Base-by-base conservation (phyloP, 2,329 filamentous ascomycete genomes). In the Triangularia setosa region DNA sequence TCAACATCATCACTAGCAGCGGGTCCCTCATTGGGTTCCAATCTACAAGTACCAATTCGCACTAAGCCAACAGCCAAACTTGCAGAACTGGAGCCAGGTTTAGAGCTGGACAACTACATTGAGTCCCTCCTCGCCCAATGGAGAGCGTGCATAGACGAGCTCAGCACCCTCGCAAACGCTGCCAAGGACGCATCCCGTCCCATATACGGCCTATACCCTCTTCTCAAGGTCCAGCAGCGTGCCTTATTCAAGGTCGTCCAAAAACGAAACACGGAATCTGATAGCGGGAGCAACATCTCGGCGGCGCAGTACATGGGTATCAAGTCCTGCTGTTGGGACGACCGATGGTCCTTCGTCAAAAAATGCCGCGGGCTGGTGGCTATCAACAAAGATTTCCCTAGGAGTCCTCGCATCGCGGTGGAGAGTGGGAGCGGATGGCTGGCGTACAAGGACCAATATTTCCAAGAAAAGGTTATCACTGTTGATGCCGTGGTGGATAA, bases 401-500 rank as follows among this genome's bases (percentile, higher is more conserved):
- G 68, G 3, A 71, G 68, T 56, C 71, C 71, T 1, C 66, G 68
- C 0, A 11, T 67, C 9, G 58, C 69, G 1, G 68, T 72, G 3
- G 16, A 58, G 6, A 35, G 53, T 0, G 67, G 68, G 3, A 58
- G n/a, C 6, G 70, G 69, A 1, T 71, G 70, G 71, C 40, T 71
- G 62, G 63, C 64, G 0, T 68, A 66, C 61, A 70, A 70, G 56
- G 67, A 71, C 40, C 61, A 68, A 52, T 66, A 65, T 0, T 67
- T 70, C 21, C 71, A 67, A 52, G 70, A 72, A 27, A 63, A 62
- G 40, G 59, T 67, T 7, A 68, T 74, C 1, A 68, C 68, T 33
- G 69, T 76, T 8, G 73, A 77, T 44, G 75, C 75, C 1, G 72
- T 76, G 2, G 72, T 75, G 2, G 73, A 76, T 40, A 70, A 72